Percentiles rank a stretch among this genome's conserved stretches.
Evolutionary conservation across 441 rosid genomes (phyloP).

Genomic region (Euphorbia neoarborescens): DNA sequence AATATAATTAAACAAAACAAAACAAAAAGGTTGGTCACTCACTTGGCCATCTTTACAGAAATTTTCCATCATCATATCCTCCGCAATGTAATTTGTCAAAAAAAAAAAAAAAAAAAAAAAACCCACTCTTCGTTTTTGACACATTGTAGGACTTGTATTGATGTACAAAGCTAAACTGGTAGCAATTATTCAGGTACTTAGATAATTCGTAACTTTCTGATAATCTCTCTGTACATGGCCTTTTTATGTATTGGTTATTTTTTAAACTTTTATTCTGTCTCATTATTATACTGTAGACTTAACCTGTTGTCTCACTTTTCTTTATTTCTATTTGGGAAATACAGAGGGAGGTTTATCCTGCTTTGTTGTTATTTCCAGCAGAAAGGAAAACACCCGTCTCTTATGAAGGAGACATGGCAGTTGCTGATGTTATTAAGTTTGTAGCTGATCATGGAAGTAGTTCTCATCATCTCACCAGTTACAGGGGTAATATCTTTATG

Average conservation of each 20-base stretch:
- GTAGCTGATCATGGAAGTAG: constrained; percentile 54
- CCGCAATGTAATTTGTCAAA: not conserved
- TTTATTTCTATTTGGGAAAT: constrained; percentile 17
- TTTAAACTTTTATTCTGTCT: not conserved
- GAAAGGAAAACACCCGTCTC: constrained; percentile 47
- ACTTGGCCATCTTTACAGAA: not conserved
- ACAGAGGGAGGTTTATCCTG: constrained; percentile 88
- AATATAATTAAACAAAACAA: too few relatives aligned
- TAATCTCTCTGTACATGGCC: not conserved
- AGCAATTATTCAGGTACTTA: not conserved
- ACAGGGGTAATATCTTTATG: constrained; percentile 39
- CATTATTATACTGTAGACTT: not conserved
- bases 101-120: too few relatives aligned
- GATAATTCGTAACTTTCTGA: constrained; percentile 2
- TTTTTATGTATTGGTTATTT: not conserved
- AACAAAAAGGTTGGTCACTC: not conserved
- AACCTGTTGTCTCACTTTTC: constrained; percentile 1
- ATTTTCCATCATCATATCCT: not conserved
- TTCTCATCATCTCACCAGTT: constrained; percentile 42
- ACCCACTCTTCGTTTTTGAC: not conserved
- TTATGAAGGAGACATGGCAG: constrained; percentile 64
- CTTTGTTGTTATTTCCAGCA: constrained; percentile 77
- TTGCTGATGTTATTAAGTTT: constrained; percentile 62
- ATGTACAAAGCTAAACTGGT: not conserved
- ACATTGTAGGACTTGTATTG: not conserved